phyloP scores from a whole-genome alignment of 1,284 basidiomycete genomes.

The Microbotryum scabiosae region DNA sequence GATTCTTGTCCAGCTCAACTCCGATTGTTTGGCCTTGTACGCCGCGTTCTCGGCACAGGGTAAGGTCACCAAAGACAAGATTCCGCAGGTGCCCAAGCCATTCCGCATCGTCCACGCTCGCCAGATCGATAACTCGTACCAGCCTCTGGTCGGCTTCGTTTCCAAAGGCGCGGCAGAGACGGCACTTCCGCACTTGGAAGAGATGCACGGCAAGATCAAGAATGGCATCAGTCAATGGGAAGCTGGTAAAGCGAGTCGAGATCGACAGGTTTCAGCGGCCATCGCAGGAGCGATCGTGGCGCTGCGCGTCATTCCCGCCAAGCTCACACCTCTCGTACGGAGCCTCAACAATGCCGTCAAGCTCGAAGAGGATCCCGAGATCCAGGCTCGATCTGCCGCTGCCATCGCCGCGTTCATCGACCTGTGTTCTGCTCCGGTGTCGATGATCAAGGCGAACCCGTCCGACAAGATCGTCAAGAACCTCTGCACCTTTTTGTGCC shows the following conservation, averaged over 20 bases:
- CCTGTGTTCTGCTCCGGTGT: constrained; percentile 64
- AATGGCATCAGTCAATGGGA: constrained; percentile 64
- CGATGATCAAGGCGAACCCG: constrained; percentile 49
- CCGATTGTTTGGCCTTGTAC: constrained; percentile 70
- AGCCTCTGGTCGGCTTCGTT: constrained; percentile 48
- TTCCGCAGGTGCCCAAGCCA: constrained; percentile 69
- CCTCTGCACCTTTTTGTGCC: constrained; percentile 91
- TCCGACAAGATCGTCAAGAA: constrained; percentile 96
- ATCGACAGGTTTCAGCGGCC: constrained; percentile 76
- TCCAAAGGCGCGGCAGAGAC: constrained; percentile 62
- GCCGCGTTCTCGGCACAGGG: constrained; percentile 74
- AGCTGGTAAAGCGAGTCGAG: constrained; percentile 76
- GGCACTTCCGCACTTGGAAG: constrained; percentile 58
- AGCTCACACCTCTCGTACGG: constrained; percentile 93
- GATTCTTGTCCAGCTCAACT: constrained; percentile 67
- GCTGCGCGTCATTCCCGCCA: constrained; percentile 72
- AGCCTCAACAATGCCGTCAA: constrained; percentile 98
- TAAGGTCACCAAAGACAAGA: constrained; percentile 67
- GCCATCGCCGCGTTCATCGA: constrained; percentile 82
- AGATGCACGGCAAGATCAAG: constrained; percentile 64
- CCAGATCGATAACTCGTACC: constrained; percentile 63
- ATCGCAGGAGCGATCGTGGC: constrained; percentile 87
- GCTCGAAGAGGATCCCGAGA: constrained; percentile 80
- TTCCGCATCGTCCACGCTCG: constrained; percentile 79
- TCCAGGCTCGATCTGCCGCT: constrained; percentile 81